These are phyloP conservation scores for Carex myosuroides DNA, from an alignment of 176 grass and related monocot genomes.

Conservation along the genomic window DNA sequence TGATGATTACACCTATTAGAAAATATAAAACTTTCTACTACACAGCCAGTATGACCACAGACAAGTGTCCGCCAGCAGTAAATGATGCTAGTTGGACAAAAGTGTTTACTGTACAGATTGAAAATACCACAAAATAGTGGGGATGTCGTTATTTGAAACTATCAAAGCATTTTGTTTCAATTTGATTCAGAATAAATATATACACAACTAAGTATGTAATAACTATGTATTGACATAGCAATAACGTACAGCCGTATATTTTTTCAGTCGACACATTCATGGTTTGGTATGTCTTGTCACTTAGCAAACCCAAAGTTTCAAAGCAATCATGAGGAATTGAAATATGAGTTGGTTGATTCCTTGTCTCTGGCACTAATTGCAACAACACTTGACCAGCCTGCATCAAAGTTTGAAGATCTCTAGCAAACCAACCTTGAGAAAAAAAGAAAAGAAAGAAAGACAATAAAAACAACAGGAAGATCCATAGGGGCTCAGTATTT, in stretches of 20 bases:
- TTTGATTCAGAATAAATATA: background rate
- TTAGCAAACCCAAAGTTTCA: slow-evolving; percentile 40
- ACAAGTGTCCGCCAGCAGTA: background rate
- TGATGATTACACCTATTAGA: background rate
- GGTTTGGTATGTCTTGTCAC: slow-evolving; percentile 49
- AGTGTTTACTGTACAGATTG: background rate
- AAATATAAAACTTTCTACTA: background rate
- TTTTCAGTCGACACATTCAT: slow-evolving; percentile 44
- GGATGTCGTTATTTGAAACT: background rate
- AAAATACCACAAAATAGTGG: background rate
- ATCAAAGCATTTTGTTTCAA: background rate
- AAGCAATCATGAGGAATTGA: slow-evolving; percentile 68
- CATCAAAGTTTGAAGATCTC: slow-evolving; percentile 48
- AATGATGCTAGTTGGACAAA: background rate
- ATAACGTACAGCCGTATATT: slow-evolving; percentile 53
- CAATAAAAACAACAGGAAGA: background rate
- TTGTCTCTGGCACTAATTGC: slow-evolving; percentile 27
- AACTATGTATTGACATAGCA: background rate
- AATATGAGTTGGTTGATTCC: slow-evolving; percentile 33
- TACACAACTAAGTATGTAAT: background rate
- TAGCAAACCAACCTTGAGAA: slow-evolving; percentile 72
- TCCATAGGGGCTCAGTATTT: background rate
- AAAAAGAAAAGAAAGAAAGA: background rate
- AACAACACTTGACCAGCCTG: slow-evolving; percentile 42
- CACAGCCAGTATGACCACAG: background rate